Conservation (phyloP, 2,329 filamentous ascomycete genomes). For the Stromatinia cepivora region DNA sequence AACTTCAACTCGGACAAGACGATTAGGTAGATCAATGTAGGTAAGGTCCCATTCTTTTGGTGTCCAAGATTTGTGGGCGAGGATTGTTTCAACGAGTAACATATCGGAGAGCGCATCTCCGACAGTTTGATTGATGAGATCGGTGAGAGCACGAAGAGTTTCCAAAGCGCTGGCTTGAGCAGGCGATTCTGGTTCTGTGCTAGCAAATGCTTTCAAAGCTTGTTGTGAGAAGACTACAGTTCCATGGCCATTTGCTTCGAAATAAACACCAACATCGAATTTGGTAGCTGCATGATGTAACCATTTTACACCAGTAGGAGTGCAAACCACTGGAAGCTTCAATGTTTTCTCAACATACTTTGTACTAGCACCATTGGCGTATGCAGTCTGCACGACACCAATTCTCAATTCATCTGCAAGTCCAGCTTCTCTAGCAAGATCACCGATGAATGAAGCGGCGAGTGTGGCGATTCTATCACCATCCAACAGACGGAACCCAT, state of each 20-base stretch:
- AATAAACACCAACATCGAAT: constrained; percentile 96
- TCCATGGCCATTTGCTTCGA: constrained; percentile 97
- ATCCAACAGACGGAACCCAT: constrained; percentile 87
- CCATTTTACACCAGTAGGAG: constrained; percentile 94
- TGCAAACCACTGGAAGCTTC: constrained; percentile 87
- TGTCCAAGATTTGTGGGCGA: constrained; percentile 91
- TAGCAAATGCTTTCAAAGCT: constrained; percentile 75
- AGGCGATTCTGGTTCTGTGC: constrained; percentile 81
- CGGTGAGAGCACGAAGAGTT: constrained; percentile 76
- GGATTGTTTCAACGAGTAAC: constrained; percentile 91
- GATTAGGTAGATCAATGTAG: constrained; percentile 92
- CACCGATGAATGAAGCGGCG: constrained; percentile 88
- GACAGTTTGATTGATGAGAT: constrained; percentile 97
- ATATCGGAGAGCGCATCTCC: constrained; percentile 95
- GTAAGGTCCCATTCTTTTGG: constrained; percentile 89
- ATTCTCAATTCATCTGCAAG: constrained; percentile 81
- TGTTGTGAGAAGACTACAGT: constrained; percentile 91
- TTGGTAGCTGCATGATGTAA: constrained; percentile 94
- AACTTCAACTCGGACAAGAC: constrained; percentile 91
- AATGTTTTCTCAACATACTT: constrained; percentile 87
- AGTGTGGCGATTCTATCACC: constrained; percentile 96
- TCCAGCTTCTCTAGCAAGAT: constrained; percentile 78
- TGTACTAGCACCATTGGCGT: constrained; percentile 94
- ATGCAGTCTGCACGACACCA: constrained; percentile 94
- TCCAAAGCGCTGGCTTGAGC: constrained; percentile 89